phyloP scores from a whole-genome alignment of 805 yeast genomes.

The Candida verbasci region DNA sequence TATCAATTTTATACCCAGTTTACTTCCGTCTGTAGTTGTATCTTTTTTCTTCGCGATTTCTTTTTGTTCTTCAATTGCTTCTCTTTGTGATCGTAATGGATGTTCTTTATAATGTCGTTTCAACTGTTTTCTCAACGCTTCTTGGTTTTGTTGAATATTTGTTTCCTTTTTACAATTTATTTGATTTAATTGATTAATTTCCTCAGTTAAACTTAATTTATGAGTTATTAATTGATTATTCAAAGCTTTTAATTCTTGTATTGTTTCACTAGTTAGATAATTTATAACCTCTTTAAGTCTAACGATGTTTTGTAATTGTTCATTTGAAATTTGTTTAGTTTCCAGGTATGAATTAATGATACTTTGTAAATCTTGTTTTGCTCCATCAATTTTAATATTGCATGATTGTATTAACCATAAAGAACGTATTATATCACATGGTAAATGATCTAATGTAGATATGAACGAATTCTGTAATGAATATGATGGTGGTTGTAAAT shows the following conservation, averaged over 20 bases:
- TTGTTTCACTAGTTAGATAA: constrained; percentile 16
- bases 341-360: constrained; percentile 10
- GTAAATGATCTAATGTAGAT: constrained; percentile 40
- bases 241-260: constrained; percentile 23
- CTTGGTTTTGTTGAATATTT: constrained; percentile 10
- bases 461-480: constrained; percentile 34
- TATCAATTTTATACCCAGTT: constrained; percentile 13
- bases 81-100: constrained; percentile 35
- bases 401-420: constrained; percentile 39
- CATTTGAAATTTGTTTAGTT: not conserved
- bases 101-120: constrained; percentile 28
- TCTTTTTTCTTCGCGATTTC: constrained; percentile 2
- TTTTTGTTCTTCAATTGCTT: constrained; percentile 31
- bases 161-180: constrained; percentile 9
- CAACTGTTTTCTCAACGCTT: constrained; percentile 25
- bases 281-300: constrained; percentile 6
- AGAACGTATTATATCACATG: constrained; percentile 40
- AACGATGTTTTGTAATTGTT: not conserved
- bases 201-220: constrained; percentile 18
- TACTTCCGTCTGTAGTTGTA: not conserved
- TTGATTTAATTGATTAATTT: constrained; percentile 20
- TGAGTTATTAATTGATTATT: constrained; percentile 29
- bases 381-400: constrained; percentile 24
- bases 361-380: constrained; percentile 16
- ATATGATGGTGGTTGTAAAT: constrained; percentile 10